Evolutionary conservation across 2,329 filamentous ascomycete genomes (phyloP).

Genomic region (Cylindrodendrum hubeiense): DNA sequence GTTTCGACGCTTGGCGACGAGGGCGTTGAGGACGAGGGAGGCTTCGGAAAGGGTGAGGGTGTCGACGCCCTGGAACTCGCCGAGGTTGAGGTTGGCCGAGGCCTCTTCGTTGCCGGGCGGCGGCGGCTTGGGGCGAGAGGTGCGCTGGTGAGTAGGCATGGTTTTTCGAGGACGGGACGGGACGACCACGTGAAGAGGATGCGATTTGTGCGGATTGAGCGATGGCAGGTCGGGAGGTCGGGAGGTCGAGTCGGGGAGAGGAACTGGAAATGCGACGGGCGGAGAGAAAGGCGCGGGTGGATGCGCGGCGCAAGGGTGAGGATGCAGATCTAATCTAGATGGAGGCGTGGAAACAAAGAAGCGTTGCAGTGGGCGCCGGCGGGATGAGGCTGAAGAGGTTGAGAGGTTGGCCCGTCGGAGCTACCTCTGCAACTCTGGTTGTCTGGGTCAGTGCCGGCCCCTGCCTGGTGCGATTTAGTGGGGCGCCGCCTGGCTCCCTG

Average conservation of each 20-base stretch:
- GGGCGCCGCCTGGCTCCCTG: conserved; percentile 26
- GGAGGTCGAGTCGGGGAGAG: neutral
- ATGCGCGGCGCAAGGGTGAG: conserved; percentile 6
- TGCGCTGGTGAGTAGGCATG: conserved; percentile 47
- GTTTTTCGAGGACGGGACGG: conserved; percentile 24
- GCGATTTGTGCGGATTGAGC: neutral
- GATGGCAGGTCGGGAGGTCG: neutral
- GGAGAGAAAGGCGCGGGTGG: neutral
- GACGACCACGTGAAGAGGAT: neutral
- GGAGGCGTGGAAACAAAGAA: neutral
- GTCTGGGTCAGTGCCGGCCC: neutral
- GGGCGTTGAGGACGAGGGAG: conserved; percentile 89
- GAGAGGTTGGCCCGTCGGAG: neutral
- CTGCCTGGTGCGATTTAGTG: conserved; percentile 36
- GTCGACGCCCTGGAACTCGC: conserved; percentile 93
- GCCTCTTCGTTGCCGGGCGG: conserved; percentile 90
- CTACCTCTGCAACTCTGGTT: too few species aligned
- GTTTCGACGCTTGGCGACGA: conserved; percentile 83
- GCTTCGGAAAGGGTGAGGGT: conserved; percentile 94
- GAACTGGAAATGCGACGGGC: conserved; percentile 1
- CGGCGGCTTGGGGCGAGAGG: conserved; percentile 76
- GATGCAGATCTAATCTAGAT: neutral
- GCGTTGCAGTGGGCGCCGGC: neutral
- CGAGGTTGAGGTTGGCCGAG: conserved; percentile 82
- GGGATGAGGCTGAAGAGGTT: conserved; percentile 29